These are phyloP conservation scores for Cercospora nicotianae DNA, from an alignment of 2,329 filamentous ascomycete species.

Conservation along the genomic window DNA sequence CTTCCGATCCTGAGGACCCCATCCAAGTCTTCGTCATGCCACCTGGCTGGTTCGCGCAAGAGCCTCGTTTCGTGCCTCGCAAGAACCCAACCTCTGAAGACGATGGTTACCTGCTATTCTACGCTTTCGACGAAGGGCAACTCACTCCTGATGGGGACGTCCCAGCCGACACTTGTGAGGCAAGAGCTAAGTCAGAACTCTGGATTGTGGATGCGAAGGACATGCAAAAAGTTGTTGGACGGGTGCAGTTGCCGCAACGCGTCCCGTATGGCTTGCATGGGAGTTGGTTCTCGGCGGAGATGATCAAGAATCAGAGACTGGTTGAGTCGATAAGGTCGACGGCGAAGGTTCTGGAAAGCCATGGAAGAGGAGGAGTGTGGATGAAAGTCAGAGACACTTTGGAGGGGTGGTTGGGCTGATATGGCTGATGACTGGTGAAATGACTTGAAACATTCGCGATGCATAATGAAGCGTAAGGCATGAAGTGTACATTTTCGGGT, in stretches of 20 bases:
- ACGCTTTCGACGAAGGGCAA: conserved; percentile 69
- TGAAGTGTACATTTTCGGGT: too few relatives aligned
- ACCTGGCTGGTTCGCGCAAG: conserved; percentile 62
- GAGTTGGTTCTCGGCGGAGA: conserved; percentile 58
- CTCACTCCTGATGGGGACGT: conserved; percentile 42
- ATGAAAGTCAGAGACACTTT: conserved; percentile 34
- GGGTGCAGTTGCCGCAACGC: conserved; percentile 61
- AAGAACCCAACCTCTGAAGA: conserved; percentile 65
- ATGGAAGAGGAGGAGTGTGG: conserved; percentile 31
- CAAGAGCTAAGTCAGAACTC: conserved; percentile 57
- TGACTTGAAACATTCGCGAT: too few relatives aligned
- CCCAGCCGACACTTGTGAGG: conserved; percentile 28
- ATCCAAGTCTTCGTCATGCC: conserved; percentile 65
- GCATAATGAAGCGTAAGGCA: too few relatives aligned
- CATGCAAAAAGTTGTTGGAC: conserved; percentile 62
- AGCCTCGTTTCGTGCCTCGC: conserved; percentile 65
- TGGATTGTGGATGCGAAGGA: conserved; percentile 66
- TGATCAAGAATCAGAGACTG: conserved; percentile 53
- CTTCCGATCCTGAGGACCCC: conserved; percentile 43
- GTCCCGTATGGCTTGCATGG: conserved; percentile 71
- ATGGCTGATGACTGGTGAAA: too few relatives aligned
- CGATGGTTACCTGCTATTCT: conserved; percentile 66
- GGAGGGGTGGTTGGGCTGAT: conserved; percentile 31
- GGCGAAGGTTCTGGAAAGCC: conserved; percentile 26
- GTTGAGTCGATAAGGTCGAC: conserved; percentile 39